phyloP scores from a whole-genome alignment of 108 stramenopile species.

The Cyclotella baltica region DNA sequence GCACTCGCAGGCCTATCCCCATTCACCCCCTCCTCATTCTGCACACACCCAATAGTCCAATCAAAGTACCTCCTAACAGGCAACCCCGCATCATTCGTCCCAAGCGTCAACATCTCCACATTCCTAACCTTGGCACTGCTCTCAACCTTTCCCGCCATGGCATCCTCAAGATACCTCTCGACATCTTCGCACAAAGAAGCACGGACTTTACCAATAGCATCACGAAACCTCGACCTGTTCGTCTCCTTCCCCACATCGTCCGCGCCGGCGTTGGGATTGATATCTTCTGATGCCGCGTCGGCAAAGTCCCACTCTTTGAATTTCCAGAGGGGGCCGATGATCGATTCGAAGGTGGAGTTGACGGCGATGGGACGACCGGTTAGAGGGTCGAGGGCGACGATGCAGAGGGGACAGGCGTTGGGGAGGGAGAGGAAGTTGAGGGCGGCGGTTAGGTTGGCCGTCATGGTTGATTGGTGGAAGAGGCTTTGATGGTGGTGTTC shows the following conservation, averaged over 20 bases:
- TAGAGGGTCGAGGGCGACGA: conserved; percentile 33
- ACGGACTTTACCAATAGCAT: conserved; percentile 31
- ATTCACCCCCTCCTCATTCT: neutral
- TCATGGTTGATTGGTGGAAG: too few species aligned
- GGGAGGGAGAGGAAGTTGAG: conserved; percentile 40
- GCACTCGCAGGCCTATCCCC: neutral
- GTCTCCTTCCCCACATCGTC: conserved; percentile 10
- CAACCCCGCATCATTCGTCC: conserved; percentile 41
- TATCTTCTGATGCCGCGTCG: conserved; percentile 39
- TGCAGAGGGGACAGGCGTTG: conserved; percentile 35
- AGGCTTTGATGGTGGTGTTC: too few species aligned
- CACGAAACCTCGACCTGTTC: conserved; percentile 24
- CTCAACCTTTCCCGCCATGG: neutral
- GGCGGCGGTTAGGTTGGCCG: neutral
- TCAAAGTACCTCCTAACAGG: conserved; percentile 46
- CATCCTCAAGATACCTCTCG: neutral
- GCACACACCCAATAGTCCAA: conserved; percentile 48
- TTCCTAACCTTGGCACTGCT: conserved; percentile 30
- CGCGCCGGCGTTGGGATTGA: neutral
- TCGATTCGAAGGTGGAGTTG: conserved; percentile 42
- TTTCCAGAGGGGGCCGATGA: conserved; percentile 50
- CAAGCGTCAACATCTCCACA: conserved; percentile 57
- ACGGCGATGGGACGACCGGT: conserved; percentile 34
- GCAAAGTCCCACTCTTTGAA: conserved; percentile 47
- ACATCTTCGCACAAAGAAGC: neutral